Evolutionary conservation across 1,139 yeast genomes (phyloP), one percentile per base, ranked within the genome.

Genomic region (Candida sp.): DNA sequence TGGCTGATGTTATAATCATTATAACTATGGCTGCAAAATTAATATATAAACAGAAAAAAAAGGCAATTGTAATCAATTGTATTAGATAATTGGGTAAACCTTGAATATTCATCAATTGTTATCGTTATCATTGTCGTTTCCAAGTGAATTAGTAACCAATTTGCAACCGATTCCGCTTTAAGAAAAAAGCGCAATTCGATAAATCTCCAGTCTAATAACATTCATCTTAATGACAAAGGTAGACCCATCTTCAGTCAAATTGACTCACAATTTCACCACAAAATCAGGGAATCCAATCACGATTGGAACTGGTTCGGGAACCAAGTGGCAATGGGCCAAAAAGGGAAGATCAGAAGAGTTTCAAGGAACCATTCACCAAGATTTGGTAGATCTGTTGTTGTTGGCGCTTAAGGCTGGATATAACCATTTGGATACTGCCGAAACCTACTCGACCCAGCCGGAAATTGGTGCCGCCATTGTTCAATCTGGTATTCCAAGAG

Each of bases 341-440:
- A 71, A 72, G 49, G 61, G 53, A 23, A 60, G 63, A 53, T 61
- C 51, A 45, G 57, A 51, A 52, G 68, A 64, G 48, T 66, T 72
- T 43, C 63, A 51, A 27, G 61, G 61, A 19, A 58, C 63, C 2
- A 47, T 73, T 39, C 56, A 56, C 30, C 46, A 45, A 40, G 54
- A 52, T 34, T 59, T 71, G 51, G 78, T 74, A 5, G 76, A 74
- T 9, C 81, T 74, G 43, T 54, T 82, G 35, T 61, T 63, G 30
- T 60, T 68, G 35, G 79, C 85, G 3, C 57, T 82, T 35, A 55
- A 69, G 4, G 56, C 68, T 37, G 86, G 82, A 1, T 71, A 68
- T 47, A 68, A 75, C 46, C 87, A 82, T 57, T 66, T 84, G 43
- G 90, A 84, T 55, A 77, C 79, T 25, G 90, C 90, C 11, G 83